Base-by-base conservation (phyloP, 257 asterid genomes). In the Scutellaria baicalensis region DNA sequence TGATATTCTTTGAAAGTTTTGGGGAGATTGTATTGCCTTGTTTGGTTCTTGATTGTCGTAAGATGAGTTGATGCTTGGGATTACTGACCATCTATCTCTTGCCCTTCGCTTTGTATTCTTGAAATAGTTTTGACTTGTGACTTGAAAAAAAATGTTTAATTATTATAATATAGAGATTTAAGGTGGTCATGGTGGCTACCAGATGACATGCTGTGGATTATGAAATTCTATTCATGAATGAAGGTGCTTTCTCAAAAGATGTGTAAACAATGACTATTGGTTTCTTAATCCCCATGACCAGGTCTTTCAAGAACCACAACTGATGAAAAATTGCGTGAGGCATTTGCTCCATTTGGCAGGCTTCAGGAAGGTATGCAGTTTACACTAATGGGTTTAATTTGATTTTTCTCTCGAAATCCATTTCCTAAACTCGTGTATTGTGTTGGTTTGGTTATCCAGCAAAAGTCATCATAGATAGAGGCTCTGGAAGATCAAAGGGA, bases 401-500 rank as follows among this genome's bases (percentile, higher is more conserved):
- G 12, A 52, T 31, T 59, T 12, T 13, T 16, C 33, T 50, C 42
- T 13, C 23, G 2, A 39, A 35, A 43, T 48, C 50, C 45, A 27
- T 33, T 52, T 58, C 60, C 69, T 60, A 38, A 67, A 61, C 16
- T 44, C 31, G n/a, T 36, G 45, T n/a, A n/a, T 9, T 36, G 16
- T 27, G 45, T 8, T 45, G 20, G n/a, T n/a, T 59, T 69, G 44
- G 65, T 68, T 35, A 62, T 69, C 66, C 92, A 93, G 99, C 97
- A 0, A 92, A 85, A 84, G 90, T 94, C 56, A 86, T 94, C 35
- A 75, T 61, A 1, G 99, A 94, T 68, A 84, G 91, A 80, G 89
- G 64, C n/a, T 79, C 97, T 4, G 95, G 96, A 69, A 88, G 80
- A 83, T 88, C 99, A 33, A 91, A 84, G 82, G 99, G 99, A 63